Percentiles rank a stretch among this genome's conserved stretches.
phyloP scores from a whole-genome alignment of 306 rosid genomes.

The Crataegus laevigata region DNA sequence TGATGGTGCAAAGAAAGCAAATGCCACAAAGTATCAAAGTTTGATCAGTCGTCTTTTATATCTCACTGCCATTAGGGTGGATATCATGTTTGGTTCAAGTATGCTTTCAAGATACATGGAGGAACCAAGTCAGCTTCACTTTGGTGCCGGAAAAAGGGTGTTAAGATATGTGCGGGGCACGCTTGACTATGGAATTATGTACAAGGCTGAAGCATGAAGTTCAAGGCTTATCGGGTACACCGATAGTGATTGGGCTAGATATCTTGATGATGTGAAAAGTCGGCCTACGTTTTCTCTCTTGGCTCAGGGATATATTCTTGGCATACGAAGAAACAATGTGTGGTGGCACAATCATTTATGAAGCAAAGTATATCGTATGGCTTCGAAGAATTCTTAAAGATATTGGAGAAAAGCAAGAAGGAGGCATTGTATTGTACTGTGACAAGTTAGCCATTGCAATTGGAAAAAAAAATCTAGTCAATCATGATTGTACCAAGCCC shows the following conservation, averaged over 20 bases:
- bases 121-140: not conserved
- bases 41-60: not conserved
- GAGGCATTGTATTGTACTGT: not conserved
- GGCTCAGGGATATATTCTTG: not conserved
- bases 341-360: not conserved
- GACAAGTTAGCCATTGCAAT: not conserved
- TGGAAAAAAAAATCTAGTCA: not conserved
- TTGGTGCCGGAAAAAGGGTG: not conserved
- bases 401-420: not conserved
- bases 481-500: not conserved
- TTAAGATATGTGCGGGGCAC: not conserved
- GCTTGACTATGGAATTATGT: not conserved
- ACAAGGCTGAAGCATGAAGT: not conserved
- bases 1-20: not conserved
- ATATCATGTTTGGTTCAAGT: conserved; percentile 3
- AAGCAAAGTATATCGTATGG: not conserved
- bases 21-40: not conserved
- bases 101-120: conserved; percentile 5
- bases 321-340: not conserved
- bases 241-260: not conserved
- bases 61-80: not conserved
- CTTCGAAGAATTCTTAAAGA: not conserved
- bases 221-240: not conserved
- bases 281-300: not conserved
- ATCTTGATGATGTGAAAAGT: not conserved